phyloP scores from a whole-genome alignment of 2,329 filamentous ascomycete genomes.

The Trichocomaceae sp. region DNA sequence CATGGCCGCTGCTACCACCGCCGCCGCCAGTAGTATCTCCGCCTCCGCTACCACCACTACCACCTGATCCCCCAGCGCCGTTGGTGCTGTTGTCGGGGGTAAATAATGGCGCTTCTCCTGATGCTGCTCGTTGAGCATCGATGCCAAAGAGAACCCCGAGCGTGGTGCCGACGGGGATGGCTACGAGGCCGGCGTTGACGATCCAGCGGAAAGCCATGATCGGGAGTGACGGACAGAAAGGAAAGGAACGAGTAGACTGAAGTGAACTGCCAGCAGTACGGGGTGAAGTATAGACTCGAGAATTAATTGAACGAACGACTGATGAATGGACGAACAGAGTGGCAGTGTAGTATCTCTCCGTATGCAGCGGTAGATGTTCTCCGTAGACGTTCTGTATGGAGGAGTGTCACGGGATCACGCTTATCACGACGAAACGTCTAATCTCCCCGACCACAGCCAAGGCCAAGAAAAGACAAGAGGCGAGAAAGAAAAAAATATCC shows the following conservation, averaged over 20 bases:
- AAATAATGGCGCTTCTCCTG: conserved; percentile 43
- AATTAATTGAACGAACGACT: not conserved
- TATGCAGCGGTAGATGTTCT: not conserved
- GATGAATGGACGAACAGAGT: too few species aligned
- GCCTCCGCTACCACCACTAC: conserved; percentile 17
- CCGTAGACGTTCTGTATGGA: too few species aligned
- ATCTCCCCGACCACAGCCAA: not conserved
- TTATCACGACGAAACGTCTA: not conserved
- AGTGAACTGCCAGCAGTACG: not conserved
- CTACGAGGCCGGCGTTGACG: conserved; percentile 46
- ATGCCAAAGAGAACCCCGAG: conserved; percentile 47
- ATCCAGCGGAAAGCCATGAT: conserved; percentile 36
- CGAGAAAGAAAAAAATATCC: not conserved
- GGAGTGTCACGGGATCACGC: not conserved
- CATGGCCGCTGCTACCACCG: conserved; percentile 17
- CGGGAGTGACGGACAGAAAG: not conserved
- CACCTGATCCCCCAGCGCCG: not conserved
- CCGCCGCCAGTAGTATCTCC: conserved; percentile 16
- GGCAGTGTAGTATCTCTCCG: not conserved
- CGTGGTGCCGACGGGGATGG: conserved; percentile 46
- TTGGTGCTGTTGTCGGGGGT: conserved; percentile 19
- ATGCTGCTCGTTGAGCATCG: conserved; percentile 39
- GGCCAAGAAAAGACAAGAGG: not conserved
- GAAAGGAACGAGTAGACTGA: not conserved
- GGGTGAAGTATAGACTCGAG: not conserved